Conservation (phyloP, 345 rosid genomes). For the Eucalyptus erythrocorys region DNA sequence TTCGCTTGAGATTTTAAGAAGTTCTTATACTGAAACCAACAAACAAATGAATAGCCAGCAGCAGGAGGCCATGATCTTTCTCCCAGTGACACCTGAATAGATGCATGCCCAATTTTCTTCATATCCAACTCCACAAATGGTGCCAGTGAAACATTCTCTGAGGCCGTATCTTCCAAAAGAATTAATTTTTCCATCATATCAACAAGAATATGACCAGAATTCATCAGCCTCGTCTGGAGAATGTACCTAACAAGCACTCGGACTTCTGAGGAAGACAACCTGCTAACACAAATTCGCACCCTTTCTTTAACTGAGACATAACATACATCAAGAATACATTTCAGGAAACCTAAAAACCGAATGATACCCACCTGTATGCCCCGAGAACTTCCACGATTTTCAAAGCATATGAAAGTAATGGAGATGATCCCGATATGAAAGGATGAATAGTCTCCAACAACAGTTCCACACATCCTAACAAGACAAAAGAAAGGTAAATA, state of each 20-base stretch:
- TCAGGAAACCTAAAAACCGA: not conserved
- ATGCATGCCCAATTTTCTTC: constrained; percentile 94
- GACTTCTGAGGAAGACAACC: constrained; percentile 94
- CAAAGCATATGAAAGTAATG: constrained; percentile 65
- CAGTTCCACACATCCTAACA: constrained; percentile 87
- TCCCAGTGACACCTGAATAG: constrained; percentile 94
- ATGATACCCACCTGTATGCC: constrained; percentile 59
- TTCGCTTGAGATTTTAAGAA: constrained; percentile 55
- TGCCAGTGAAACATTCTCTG: constrained; percentile 79
- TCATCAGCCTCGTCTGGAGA: constrained; percentile 73
- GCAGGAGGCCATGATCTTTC: constrained; percentile 99
- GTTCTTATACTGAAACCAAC: constrained; percentile 94
- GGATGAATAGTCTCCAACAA: constrained; percentile 84
- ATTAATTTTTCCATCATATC: constrained; percentile 92
- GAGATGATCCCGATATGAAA: constrained; percentile 80
- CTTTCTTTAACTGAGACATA: constrained; percentile 1
- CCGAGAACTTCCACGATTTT: constrained; percentile 97
- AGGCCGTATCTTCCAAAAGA: constrained; percentile 74
- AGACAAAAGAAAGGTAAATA: constrained; percentile 5
- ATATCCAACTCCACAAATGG: constrained; percentile 96
- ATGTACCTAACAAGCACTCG: constrained; percentile 75
- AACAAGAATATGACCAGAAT: constrained; percentile 67
- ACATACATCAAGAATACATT: not conserved
- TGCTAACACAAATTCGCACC: constrained; percentile 24
- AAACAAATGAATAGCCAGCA: constrained; percentile 97